phyloP scores from a whole-genome alignment of 164 flowering plant species.

The Chloranthus sessilifolius region DNA sequence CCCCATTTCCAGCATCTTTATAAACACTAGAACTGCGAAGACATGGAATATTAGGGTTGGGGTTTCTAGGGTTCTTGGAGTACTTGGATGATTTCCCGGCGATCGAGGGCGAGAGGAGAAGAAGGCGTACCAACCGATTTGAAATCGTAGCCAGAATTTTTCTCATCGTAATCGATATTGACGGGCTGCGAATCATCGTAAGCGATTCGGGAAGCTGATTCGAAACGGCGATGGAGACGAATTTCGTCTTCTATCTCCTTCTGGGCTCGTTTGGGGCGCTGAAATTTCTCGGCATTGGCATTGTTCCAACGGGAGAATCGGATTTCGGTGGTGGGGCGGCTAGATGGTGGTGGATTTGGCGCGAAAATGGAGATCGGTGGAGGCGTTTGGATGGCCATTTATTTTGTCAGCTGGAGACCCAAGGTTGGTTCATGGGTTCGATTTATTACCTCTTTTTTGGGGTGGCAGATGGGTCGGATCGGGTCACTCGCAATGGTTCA shows the following conservation, averaged over 20 bases:
- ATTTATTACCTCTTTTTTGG: too few species aligned
- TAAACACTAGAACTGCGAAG: neutral
- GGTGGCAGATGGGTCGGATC: too few species aligned
- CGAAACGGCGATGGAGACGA: constrained; percentile 54
- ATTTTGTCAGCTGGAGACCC: too few species aligned
- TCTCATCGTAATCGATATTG: constrained; percentile 12
- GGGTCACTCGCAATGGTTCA: too few species aligned
- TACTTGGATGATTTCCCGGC: constrained; percentile 72
- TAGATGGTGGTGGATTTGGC: constrained; percentile 26
- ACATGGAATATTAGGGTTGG: neutral
- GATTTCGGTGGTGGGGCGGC: constrained; percentile 42
- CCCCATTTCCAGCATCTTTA: too few species aligned
- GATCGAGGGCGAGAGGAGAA: constrained; percentile 67
- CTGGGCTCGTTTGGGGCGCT: constrained; percentile 37
- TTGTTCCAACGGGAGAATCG: constrained; percentile 91
- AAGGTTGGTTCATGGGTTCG: too few species aligned
- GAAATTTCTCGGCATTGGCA: constrained; percentile 68
- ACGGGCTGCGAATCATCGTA: constrained; percentile 14
- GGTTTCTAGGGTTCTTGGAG: constrained; percentile 32
- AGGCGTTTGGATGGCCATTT: too few species aligned
- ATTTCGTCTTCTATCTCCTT: constrained; percentile 72
- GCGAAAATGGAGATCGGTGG: constrained; percentile 51
- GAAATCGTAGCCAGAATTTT: constrained; percentile 16
- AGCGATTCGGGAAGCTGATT: constrained; percentile 49
- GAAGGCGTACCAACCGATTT: constrained; percentile 78